Conservation (phyloP, 371 early-diverging fungal species). For the Choanephora cucurbitarum region DNA sequence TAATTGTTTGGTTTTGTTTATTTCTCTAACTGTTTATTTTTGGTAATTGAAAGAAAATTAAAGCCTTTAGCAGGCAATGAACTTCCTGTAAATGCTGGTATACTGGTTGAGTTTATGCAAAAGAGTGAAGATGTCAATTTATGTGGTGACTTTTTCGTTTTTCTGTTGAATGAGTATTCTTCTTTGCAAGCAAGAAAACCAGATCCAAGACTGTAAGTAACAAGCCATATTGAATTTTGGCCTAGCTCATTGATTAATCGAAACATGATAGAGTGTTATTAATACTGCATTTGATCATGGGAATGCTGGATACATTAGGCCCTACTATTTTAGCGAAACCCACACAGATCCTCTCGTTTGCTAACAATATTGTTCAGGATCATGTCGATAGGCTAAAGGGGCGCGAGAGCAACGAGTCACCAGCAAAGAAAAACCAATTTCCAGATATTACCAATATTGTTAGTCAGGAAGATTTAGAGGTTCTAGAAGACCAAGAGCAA, state of each 20-base stretch:
- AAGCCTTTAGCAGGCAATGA: slow-evolving; percentile 49
- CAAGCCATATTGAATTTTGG: too few species aligned
- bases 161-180: slow-evolving; percentile 72
- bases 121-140: slow-evolving; percentile 55
- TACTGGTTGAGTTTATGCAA: slow-evolving; percentile 65
- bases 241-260: slow-evolving; percentile 10
- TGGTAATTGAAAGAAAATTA: slow-evolving; percentile 18
- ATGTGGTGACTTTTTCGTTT: slow-evolving; percentile 75
- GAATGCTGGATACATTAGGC: slow-evolving; percentile 71
- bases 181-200: slow-evolving; percentile 39
- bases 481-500: slow-evolving; percentile 53
- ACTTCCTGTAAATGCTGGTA: slow-evolving; percentile 54
- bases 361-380: slow-evolving; percentile 65
- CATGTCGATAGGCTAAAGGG: slow-evolving; percentile 30
- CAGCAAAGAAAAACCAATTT: slow-evolving; percentile 1
- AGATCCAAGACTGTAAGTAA: slow-evolving; percentile 49
- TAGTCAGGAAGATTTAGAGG: slow-evolving; percentile 30
- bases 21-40: too few species aligned
- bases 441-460: slow-evolving; percentile 42
- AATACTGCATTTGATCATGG: slow-evolving; percentile 60
- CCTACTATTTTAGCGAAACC: slow-evolving; percentile 76
- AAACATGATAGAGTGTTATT: slow-evolving; percentile 51
- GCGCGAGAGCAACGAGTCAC: slow-evolving; percentile 7
- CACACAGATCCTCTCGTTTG: slow-evolving; percentile 78
- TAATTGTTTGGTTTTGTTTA: too few species aligned